Evolutionary conservation across 1,139 yeast species (phyloP), one percentile per base, ranked within the genome.

Genomic region (Taphrina pruni): DNA sequence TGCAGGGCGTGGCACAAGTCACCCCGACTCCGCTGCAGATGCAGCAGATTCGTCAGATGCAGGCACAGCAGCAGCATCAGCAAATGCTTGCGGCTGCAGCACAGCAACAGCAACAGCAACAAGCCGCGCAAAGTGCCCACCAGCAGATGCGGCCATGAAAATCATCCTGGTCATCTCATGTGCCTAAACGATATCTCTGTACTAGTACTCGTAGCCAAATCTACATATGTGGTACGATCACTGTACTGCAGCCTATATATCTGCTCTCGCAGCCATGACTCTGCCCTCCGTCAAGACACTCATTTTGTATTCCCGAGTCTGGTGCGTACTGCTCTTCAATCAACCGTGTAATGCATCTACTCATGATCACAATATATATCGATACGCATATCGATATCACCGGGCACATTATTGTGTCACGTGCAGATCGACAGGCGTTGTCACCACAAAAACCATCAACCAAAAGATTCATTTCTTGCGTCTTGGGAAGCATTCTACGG

Each of bases 11-110:
- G 54, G 20, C 58, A 14, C 68, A 68, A 36, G 50, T 50, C 35
- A 58, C 67, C 11, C 60, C 67, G 36, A 55, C 67, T 41, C 60
- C 58, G 17, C n/a, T 48, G 41, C 70, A 46, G 62, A 51, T 57
- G 70, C 69, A 51, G 62, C 69, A 39, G 60, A 57, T 57, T 38
- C 32, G 60, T 32, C 69, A 65, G 61, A 58, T 58, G 55, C 70
- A 69, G 32, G 57, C 69, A 41, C 69, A 57, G 38, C 65, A 58
- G 20, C 69, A 69, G 54, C 70, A 60, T 39, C 60, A 64, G 48
- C 62, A 58, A n/a, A 45, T 58, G 52, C 39, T 58, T n/a, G 54
- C 54, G 12, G 62, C 62, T 26, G 32, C 32, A 26, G 32, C 32
- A 26, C 32, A 26, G 32, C 32, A 26, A 26, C 32, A 26, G 32